phyloP scores from a whole-genome alignment of 495 filamentous ascomycete genomes.

The Neurospora sp. region DNA sequence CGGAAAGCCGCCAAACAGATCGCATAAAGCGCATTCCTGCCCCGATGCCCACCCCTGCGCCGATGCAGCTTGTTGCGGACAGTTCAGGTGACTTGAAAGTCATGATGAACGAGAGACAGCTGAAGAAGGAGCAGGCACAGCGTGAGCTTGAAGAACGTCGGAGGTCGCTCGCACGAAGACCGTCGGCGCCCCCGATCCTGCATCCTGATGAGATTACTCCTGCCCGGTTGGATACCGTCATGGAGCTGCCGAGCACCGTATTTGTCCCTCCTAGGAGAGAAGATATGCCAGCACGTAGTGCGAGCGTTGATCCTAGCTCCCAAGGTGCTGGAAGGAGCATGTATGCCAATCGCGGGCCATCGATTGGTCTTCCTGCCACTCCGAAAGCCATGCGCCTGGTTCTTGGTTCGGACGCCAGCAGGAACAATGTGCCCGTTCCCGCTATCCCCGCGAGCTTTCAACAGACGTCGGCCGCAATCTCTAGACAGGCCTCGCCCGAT shows the following conservation, averaged over 20 bases:
- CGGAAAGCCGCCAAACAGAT: slow-evolving; percentile 35
- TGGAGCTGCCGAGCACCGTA: slow-evolving; percentile 19
- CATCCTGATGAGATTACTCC: slow-evolving; percentile 58
- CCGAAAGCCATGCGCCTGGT: slow-evolving; percentile 77
- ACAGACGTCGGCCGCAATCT: slow-evolving; percentile 18
- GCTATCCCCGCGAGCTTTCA: slow-evolving; percentile 48
- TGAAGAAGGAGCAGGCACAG: slow-evolving; percentile 68
- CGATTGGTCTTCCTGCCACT: slow-evolving; percentile 69
- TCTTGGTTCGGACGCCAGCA: slow-evolving; percentile 48
- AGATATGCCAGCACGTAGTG: slow-evolving; percentile 31
- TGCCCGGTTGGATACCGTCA: slow-evolving; percentile 12
- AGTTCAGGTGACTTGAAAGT: slow-evolving; percentile 29
- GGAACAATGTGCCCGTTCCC: slow-evolving; percentile 53
- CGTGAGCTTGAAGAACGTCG: slow-evolving; percentile 81
- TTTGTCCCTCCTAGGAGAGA: slow-evolving; percentile 28
- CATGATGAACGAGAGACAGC: slow-evolving; percentile 42
- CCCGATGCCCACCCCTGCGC: slow-evolving; percentile 21
- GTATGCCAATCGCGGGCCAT: slow-evolving; percentile 31
- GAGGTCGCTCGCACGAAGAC: slow-evolving; percentile 68
- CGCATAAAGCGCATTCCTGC: slow-evolving; percentile 7
- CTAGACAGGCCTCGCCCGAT: slow-evolving; percentile 13
- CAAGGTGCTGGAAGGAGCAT: slow-evolving; percentile 22
- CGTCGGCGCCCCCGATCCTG: slow-evolving; percentile 68
- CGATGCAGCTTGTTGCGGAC: slow-evolving; percentile 19
- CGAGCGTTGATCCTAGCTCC: slow-evolving; percentile 31